phyloP scores from a whole-genome alignment of 1,284 basidiomycete species.

The Ceratobasidium sp. region DNA sequence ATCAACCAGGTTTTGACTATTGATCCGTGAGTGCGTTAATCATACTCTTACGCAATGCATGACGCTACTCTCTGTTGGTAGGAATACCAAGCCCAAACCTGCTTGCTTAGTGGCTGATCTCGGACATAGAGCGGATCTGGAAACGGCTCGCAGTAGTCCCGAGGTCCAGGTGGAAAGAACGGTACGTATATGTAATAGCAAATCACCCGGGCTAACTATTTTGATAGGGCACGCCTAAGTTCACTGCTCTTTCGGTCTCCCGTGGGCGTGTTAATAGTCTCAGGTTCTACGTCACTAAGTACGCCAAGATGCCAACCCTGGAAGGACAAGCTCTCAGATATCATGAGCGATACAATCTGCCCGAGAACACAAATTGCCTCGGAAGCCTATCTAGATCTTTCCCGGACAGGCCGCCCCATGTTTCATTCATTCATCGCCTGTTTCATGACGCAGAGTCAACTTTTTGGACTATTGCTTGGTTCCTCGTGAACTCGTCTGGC shows the following conservation, averaged over 20 bases:
- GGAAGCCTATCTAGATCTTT: no score
- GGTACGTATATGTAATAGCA: background rate
- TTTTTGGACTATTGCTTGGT: slow-evolving; percentile 16
- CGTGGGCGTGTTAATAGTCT: background rate
- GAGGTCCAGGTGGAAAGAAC: slow-evolving; percentile 4
- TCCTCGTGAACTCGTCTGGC: background rate
- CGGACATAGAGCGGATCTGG: background rate
- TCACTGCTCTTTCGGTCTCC: slow-evolving; percentile 17
- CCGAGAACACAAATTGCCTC: no score
- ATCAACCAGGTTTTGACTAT: slow-evolving; percentile 1
- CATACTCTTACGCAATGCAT: no score
- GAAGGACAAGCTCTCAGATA: background rate
- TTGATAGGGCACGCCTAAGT: slow-evolving; percentile 17
- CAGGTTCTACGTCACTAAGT: background rate
- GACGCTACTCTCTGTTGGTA: no score
- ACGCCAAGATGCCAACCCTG: background rate
- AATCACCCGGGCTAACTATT: background rate
- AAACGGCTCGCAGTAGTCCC: background rate
- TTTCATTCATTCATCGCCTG: background rate
- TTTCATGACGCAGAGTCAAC: slow-evolving; percentile 31
- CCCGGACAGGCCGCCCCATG: no score
- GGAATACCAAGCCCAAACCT: background rate
- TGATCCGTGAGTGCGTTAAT: background rate
- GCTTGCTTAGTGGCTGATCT: slow-evolving; percentile 15
- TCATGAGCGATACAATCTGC: background rate